Evolutionary conservation across 2,329 filamentous ascomycete species (phyloP), one percentile per base, ranked within the genome.

Genomic region (Epicoccum sorghinum): DNA sequence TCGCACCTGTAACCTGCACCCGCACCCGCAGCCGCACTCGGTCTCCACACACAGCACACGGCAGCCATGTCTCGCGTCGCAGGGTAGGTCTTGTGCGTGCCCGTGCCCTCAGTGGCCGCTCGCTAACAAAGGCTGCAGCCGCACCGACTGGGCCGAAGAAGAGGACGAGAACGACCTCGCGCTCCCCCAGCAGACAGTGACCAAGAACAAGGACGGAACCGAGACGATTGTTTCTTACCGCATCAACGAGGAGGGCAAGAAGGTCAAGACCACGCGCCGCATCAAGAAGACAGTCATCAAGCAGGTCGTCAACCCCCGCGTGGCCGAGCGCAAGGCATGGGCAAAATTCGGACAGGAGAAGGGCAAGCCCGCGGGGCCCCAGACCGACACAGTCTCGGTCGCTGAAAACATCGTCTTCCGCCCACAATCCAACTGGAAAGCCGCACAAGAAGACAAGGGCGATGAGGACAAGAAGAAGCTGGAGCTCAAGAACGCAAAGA

Each of bases 321-420:
- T 99, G 55, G 95, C 95, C 61, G 93, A 96, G 81, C 91, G 95
- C 74, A 91, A 95, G 80, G 84, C 85, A 70, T 98, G 93, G 93
- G 66, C 83, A 69, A 99, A 99, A 82, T 98, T 99, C 75, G 95
- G 95, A 37, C 81, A 87, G 55, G 93, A 93, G 72, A 91, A 90
- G 75, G 93, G 91, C 78, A 92, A 97, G 78, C 79, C 86, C 57
- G 75, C 85, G 2, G 95, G 95, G 30, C 95, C 95, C 41, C 89
- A 91, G 61, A 82, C 86, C 66, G 92, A 96, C 77, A 98, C 93
- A 55, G 97, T 93, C 51, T 91, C 88, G 36, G 89, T 98, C 37
- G 95, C 91, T 70, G 95, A 99, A 82, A 99, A 99, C 83, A 98
- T 99, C 78, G 87, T 96, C 75, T 98, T 99, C 89, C 85, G 90